Conservation (phyloP, 306 rosid genomes). For the Sesbania bispinosa region DNA sequence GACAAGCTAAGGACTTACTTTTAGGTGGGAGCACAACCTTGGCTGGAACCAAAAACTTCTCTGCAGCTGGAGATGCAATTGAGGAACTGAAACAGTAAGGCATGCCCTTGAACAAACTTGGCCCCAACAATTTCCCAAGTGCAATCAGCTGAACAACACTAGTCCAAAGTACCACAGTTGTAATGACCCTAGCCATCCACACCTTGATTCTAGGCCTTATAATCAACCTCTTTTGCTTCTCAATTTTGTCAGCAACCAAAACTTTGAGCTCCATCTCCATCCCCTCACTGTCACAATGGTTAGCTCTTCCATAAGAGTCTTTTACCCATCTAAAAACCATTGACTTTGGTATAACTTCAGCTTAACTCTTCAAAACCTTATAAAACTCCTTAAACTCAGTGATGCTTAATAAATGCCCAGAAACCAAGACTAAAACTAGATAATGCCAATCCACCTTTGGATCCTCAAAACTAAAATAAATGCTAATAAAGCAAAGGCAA, state of each 20-base stretch:
- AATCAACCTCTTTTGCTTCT: conserved; percentile 45
- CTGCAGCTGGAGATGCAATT: conserved; percentile 17
- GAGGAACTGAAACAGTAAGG: conserved; percentile 58
- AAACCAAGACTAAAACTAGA: conserved; percentile 7
- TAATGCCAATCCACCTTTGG: conserved; percentile 18
- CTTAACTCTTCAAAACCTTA: too few species aligned
- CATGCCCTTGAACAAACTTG: conserved; percentile 54
- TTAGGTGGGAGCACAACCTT: conserved; percentile 61
- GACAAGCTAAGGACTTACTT: conserved; percentile 48
- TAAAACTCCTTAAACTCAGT: conserved; percentile 25
- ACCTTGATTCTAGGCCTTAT: conserved; percentile 55
- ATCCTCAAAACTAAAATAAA: conserved; percentile 27
- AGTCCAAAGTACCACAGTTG: conserved; percentile 75
- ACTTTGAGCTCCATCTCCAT: conserved; percentile 61
- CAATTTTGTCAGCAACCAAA: conserved; percentile 43
- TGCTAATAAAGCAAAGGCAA: conserved; percentile 15
- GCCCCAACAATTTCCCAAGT: conserved; percentile 56
- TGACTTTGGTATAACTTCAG: too few species aligned
- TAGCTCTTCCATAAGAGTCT: conserved; percentile 37
- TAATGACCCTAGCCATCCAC: conserved; percentile 65
- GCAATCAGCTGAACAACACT: conserved; percentile 67
- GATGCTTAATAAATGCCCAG: conserved; percentile 31
- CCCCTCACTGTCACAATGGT: conserved; percentile 34
- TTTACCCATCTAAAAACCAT: too few species aligned
- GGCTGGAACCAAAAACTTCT: conserved; percentile 37